A percentile compares a stretch with the other conserved stretches of the same genome.
phyloP scores from a whole-genome alignment of 2,329 filamentous ascomycete genomes.

The Neofusicoccum umdonicola region DNA sequence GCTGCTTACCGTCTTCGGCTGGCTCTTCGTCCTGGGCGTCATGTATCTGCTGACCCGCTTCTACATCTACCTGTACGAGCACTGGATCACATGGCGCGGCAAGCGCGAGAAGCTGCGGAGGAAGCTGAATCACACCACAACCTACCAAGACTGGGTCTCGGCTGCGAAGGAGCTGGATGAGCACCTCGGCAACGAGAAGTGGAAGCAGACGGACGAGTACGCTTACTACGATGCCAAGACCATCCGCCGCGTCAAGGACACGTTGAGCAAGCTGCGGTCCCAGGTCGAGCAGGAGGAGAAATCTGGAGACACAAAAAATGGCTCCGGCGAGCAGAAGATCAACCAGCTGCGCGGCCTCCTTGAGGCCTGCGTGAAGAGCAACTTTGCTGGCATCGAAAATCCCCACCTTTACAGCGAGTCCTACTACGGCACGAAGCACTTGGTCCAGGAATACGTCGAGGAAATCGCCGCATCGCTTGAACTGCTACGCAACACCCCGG shows the following conservation, averaged over 20 bases:
- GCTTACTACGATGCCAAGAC: slow-evolving; percentile 87
- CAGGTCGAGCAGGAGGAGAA: slow-evolving; percentile 57
- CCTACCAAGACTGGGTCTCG: slow-evolving; percentile 79
- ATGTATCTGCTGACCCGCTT: slow-evolving; percentile 78
- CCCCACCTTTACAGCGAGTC: slow-evolving; percentile 93
- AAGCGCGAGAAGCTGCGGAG: slow-evolving; percentile 68
- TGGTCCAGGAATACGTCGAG: slow-evolving; percentile 87
- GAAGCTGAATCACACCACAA: slow-evolving; percentile 68
- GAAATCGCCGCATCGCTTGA: slow-evolving; percentile 70
- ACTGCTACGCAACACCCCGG: slow-evolving; percentile 66
- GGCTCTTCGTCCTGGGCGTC: slow-evolving; percentile 71
- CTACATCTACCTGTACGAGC: slow-evolving; percentile 92
- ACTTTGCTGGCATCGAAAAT: slow-evolving; percentile 94
- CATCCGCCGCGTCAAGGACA: slow-evolving; percentile 70
- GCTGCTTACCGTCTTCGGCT: slow-evolving; percentile 73
- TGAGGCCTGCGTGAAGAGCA: slow-evolving; percentile 94
- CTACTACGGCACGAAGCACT: slow-evolving; percentile 94
- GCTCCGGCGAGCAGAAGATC: slow-evolving; percentile 48
- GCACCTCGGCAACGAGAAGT: slow-evolving; percentile 75
- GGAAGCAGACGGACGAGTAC: slow-evolving; percentile 72
- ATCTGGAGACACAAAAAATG: slow-evolving; percentile 29
- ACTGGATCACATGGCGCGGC: slow-evolving; percentile 86
- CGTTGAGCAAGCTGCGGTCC: slow-evolving; percentile 64
- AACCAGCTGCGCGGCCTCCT: slow-evolving; percentile 76
- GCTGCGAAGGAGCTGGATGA: slow-evolving; percentile 76